Evolutionary conservation across 805 yeast species (phyloP).

Genomic region (Saturnispora bothae): DNA sequence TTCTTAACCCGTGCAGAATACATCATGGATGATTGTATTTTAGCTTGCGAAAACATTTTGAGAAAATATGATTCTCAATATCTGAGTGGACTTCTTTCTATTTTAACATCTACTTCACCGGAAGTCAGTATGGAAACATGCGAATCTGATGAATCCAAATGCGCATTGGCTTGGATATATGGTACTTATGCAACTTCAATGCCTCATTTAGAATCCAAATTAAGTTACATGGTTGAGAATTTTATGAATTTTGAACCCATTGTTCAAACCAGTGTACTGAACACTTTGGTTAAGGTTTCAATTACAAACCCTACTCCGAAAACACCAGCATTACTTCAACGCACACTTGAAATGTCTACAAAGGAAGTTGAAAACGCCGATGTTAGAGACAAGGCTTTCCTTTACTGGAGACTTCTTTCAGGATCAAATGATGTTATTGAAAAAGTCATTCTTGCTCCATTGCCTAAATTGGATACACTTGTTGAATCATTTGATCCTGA

Average conservation of each 20-base stretch:
- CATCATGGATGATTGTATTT: slow-evolving; percentile 47
- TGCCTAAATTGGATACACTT: slow-evolving; percentile 66
- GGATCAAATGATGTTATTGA: slow-evolving; percentile 30
- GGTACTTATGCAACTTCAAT: slow-evolving; percentile 63
- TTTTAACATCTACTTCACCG: slow-evolving; percentile 25
- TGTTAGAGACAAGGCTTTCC: slow-evolving; percentile 68
- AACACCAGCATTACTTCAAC: slow-evolving; percentile 39
- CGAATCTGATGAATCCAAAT: slow-evolving; percentile 39
- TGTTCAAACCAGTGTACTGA: slow-evolving; percentile 50
- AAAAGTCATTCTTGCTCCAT: slow-evolving; percentile 44
- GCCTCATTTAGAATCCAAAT: slow-evolving; percentile 38
- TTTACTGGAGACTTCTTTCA: slow-evolving; percentile 63
- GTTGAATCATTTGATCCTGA: slow-evolving; percentile 62
- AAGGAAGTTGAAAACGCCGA: slow-evolving; percentile 61
- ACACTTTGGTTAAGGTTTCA: slow-evolving; percentile 51
- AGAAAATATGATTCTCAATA: slow-evolving; percentile 53
- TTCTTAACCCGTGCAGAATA: slow-evolving; percentile 55
- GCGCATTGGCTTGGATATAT: slow-evolving; percentile 57
- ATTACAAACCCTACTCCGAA: slow-evolving; percentile 25
- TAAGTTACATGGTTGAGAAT: slow-evolving; percentile 36
- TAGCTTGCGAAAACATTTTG: slow-evolving; percentile 53
- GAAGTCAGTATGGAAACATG: slow-evolving; percentile 36
- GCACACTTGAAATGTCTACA: slow-evolving; percentile 51
- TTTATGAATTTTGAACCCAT: slow-evolving; percentile 50
- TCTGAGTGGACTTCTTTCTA: slow-evolving; percentile 43